Evolutionary conservation across 106 monocot species (phyloP), one percentile per base, ranked within the genome.

Genomic region (Iris macrosiphon): DNA sequence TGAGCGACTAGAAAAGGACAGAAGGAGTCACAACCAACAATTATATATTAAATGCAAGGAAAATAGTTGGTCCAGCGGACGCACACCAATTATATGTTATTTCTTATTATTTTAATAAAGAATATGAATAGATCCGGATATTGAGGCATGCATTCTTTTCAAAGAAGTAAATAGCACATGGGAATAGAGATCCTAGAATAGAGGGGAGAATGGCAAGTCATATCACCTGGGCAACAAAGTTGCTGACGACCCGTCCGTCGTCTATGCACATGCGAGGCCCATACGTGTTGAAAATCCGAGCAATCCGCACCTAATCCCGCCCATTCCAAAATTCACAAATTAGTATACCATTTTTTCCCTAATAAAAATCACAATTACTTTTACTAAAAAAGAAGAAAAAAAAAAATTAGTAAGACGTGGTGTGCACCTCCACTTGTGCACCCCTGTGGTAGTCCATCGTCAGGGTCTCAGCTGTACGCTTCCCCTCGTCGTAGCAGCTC

Each of bases 221-320:
- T n/a, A n/a, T n/a, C 18, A 87, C 92, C 92, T 93, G 92, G 10
- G 93, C 93, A 23, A 93, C 93, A 44, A 93, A 93, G 50, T 93
- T 93, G 62, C 93, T 87, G 62, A 93, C 93, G 44, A 93, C 93
- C 4, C 93, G 80, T 61, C 93, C 93, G 44, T 93, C 93, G 26
- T 93, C 93, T 9, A 93, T 80, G 74, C 93, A 93, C 93, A 93
- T 93, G 67, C 93, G 87, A 27, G 93, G 93, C 7, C 93, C 93
- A 34, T 93, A 93, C 0, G 93, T 93, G 87, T 93, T 93, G 68
- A 93, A 93, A 62, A 93, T 93, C 44, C 93, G 57, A 52, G 93
- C 93, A 68, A 93, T 93, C 51, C 93, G 77, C 46, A 93, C 92
- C 92, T 92, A 54, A 21, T 41, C 14, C 39, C 30, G n/a, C n/a